Evolutionary conservation across 164 flowering plant genomes (phyloP).

Genomic region (Umbellularia californica): DNA sequence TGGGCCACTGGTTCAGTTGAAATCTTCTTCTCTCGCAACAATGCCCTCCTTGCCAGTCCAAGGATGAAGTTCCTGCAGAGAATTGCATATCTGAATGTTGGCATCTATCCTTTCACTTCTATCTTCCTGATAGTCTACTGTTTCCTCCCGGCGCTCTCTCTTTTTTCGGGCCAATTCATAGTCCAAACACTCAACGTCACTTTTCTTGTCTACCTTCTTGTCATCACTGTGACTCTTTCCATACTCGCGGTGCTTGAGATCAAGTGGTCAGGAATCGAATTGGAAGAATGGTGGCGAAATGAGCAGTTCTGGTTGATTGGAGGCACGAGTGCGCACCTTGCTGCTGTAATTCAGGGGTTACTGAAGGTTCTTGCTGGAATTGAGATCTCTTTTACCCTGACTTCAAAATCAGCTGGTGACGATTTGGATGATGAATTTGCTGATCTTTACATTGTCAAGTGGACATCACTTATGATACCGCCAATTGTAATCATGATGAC

Average conservation of each 20-base stretch:
- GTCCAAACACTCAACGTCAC: constrained; percentile 43
- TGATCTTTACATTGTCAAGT: constrained; percentile 62
- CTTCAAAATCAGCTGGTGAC: constrained; percentile 56
- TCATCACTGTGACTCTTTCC: constrained; percentile 47
- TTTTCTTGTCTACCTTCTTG: constrained; percentile 53
- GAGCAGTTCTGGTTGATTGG: constrained; percentile 82
- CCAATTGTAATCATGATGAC: constrained; percentile 64
- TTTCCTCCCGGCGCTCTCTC: constrained; percentile 81
- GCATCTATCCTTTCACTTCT: constrained; percentile 73
- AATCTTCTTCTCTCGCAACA: constrained; percentile 78
- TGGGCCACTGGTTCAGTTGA: constrained; percentile 92
- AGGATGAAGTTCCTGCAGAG: constrained; percentile 59
- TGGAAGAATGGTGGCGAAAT: constrained; percentile 88
- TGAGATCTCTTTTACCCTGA: constrained; percentile 71
- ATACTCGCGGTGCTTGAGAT: constrained; percentile 56
- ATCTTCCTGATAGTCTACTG: constrained; percentile 67
- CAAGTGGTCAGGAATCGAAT: constrained; percentile 64
- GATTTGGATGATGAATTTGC: constrained; percentile 60
- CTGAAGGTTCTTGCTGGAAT: constrained; percentile 71
- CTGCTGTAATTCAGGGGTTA: constrained; percentile 69
- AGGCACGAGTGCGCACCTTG: constrained; percentile 73
- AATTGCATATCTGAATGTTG: constrained; percentile 69
- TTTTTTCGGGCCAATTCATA: constrained; percentile 68
- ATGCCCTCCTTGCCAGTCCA: constrained; percentile 48
- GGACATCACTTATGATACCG: constrained; percentile 71